A percentile compares a stretch with the other conserved stretches of the same genome.
These are phyloP conservation scores for Hippophae gyantsensis DNA, from an alignment of 306 rosid species.

Conservation along the genomic window DNA sequence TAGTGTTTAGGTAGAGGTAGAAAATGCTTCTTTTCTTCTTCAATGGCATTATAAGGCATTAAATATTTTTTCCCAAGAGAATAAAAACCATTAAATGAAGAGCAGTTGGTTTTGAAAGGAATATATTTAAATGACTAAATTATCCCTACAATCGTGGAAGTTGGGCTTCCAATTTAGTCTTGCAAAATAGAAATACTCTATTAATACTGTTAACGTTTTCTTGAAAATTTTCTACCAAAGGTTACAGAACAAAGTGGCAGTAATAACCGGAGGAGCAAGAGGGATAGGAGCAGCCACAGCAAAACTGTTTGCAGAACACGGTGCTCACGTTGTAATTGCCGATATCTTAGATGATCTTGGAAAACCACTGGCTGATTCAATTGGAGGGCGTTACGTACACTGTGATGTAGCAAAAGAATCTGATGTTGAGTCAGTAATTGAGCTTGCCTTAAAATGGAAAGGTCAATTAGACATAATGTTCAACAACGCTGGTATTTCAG, in stretches of 20 bases:
- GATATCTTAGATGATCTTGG: slow-evolving; percentile 74
- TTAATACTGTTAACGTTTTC: no score
- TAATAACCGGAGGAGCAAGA: slow-evolving; percentile 77
- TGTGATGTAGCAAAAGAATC: slow-evolving; percentile 65
- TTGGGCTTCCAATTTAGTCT: no score
- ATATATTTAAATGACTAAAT: no score
- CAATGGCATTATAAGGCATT: no score
- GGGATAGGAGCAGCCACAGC: slow-evolving; percentile 87
- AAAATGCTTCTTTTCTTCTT: no score
- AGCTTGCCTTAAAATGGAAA: slow-evolving; percentile 51
- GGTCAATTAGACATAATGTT: slow-evolving; percentile 66
- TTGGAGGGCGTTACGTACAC: slow-evolving; percentile 55
- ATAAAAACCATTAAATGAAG: no score
- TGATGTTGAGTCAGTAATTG: slow-evolving; percentile 60
- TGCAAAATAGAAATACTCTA: no score
- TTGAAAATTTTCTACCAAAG: slow-evolving; percentile 12
- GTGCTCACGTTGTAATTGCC: slow-evolving; percentile 62
- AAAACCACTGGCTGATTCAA: slow-evolving; percentile 31
- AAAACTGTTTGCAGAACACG: slow-evolving; percentile 46
- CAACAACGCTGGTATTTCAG: slow-evolving; percentile 69
- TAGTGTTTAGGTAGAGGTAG: no score
- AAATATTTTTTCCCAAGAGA: no score
- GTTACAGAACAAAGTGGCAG: slow-evolving; percentile 52
- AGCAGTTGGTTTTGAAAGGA: no score
- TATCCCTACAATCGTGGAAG: no score